Evolutionary conservation across 2,329 filamentous ascomycete genomes (phyloP).

Genomic region (Westerdykella ornata): DNA sequence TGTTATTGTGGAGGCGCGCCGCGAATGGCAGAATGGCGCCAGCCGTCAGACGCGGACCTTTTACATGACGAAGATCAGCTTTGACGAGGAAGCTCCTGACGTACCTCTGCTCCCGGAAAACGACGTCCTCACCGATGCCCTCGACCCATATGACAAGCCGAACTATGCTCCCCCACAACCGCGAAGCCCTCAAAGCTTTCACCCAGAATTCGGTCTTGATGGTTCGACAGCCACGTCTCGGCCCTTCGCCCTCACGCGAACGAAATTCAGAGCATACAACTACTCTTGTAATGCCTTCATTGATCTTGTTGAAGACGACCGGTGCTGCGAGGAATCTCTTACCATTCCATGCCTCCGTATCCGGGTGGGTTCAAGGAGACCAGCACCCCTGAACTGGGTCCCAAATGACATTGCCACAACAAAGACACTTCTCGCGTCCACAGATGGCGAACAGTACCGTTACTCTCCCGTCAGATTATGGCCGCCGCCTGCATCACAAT

Average conservation of each 20-base stretch:
- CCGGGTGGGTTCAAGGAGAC: constrained; percentile 43
- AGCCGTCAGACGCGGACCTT: constrained; percentile 59
- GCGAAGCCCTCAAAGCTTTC: constrained; percentile 42
- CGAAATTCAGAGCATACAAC: constrained; percentile 52
- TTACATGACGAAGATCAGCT: constrained; percentile 54
- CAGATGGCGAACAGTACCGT: constrained; percentile 17
- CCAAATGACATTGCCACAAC: constrained; percentile 2
- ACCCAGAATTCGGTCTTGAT: constrained; percentile 38
- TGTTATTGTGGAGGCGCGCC: constrained; percentile 60
- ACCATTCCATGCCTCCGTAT: constrained; percentile 43
- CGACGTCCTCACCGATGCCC: constrained; percentile 20
- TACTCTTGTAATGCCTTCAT: constrained; percentile 50
- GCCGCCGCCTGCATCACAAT: constrained; percentile 25
- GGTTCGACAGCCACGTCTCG: constrained; percentile 5
- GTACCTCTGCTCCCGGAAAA: constrained; percentile 19
- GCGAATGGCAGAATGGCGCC: constrained; percentile 55
- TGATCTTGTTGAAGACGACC: constrained; percentile 52
- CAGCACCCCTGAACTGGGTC: constrained; percentile 21
- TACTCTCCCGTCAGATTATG: constrained; percentile 30
- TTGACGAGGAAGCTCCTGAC: constrained; percentile 19
- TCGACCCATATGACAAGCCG: constrained; percentile 32
- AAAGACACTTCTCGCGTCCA: constrained; percentile 1
- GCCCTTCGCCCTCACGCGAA: constrained; percentile 49
- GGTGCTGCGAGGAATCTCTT: constrained; percentile 29
- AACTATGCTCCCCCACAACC: constrained; percentile 33